Conservation (phyloP, 2,329 filamentous ascomycete genomes). For the Emmonsiellopsis sp. region DNA sequence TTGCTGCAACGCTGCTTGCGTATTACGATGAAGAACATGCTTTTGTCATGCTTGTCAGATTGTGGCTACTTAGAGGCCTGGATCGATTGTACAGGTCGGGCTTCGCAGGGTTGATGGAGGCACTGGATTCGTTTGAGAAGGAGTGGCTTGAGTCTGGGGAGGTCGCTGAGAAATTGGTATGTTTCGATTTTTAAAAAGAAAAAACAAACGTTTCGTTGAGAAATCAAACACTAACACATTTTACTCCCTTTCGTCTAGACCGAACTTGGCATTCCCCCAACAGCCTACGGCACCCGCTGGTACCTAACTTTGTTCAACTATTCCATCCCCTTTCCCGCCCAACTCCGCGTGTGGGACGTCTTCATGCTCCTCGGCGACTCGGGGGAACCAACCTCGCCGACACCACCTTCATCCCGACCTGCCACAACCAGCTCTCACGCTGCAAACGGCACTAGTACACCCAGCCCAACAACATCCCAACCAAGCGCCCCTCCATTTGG, state of each 20-base stretch:
- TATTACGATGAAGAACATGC: slow-evolving; percentile 94
- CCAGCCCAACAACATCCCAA: slow-evolving; percentile 7
- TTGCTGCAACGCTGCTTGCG: slow-evolving; percentile 84
- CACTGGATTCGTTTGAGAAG: slow-evolving; percentile 73
- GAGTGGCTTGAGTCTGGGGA: slow-evolving; percentile 72
- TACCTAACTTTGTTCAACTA: slow-evolving; percentile 97
- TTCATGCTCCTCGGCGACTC: slow-evolving; percentile 87
- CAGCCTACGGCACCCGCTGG: slow-evolving; percentile 93
- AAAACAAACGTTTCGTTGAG: slow-evolving; percentile 3
- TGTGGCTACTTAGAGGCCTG: slow-evolving; percentile 83
- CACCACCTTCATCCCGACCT: slow-evolving; percentile 6
- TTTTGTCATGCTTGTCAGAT: slow-evolving; percentile 91
- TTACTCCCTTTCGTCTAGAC: slow-evolving; percentile 36
- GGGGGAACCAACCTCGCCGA: slow-evolving; percentile 31
- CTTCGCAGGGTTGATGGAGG: slow-evolving; percentile 78
- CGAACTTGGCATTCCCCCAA: slow-evolving; percentile 71
- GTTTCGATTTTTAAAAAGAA: slow-evolving; percentile 22
- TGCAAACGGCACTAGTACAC: slow-evolving; percentile 13
- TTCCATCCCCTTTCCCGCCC: slow-evolving; percentile 85
- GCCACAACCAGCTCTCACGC: slow-evolving; percentile 19
- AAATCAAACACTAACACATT: not conserved
- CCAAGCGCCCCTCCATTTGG: slow-evolving; percentile 36
- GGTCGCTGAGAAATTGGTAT: slow-evolving; percentile 69
- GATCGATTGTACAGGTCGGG: slow-evolving; percentile 74
- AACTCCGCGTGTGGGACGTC: slow-evolving; percentile 93